A percentile compares a stretch with the other conserved stretches of the same genome.
phyloP scores from a whole-genome alignment of 768 basidiomycete species.

The Trametes maxima region DNA sequence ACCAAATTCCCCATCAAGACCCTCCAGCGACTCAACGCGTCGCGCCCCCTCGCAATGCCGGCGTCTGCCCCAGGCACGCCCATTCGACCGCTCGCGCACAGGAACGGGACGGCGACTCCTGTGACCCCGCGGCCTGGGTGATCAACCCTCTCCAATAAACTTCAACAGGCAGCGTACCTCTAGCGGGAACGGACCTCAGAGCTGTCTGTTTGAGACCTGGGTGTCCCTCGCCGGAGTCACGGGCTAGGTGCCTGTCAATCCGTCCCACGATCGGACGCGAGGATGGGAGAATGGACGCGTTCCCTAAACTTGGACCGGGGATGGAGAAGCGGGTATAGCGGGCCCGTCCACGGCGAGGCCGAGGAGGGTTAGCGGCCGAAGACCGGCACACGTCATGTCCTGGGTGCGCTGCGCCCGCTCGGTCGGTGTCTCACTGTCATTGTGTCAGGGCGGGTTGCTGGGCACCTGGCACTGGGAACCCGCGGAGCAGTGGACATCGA shows the following conservation, averaged over 20 bases:
- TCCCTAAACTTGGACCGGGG: neutral
- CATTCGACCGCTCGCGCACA: conserved; percentile 4
- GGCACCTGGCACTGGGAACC: conserved; percentile 7
- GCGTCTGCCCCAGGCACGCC: conserved; percentile 13
- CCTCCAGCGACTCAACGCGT: conserved; percentile 76
- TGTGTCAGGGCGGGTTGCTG: conserved; percentile 9
- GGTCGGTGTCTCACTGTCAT: too few relatives aligned
- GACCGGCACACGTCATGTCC: neutral
- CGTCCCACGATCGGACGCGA: conserved; percentile 4
- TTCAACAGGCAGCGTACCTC: neutral
- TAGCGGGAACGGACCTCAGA: neutral
- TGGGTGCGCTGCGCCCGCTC: too few relatives aligned
- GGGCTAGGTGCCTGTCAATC: neutral
- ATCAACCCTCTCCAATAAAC: neutral
- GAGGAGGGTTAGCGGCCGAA: neutral
- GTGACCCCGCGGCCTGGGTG: conserved; percentile 16
- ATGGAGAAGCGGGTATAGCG: neutral
- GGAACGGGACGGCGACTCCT: conserved; percentile 16
- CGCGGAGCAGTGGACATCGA: neutral
- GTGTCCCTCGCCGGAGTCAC: neutral
- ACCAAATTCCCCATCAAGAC: conserved; percentile 96
- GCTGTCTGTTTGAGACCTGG: neutral
- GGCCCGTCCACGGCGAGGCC: neutral
- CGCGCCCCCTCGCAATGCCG: conserved; percentile 32
- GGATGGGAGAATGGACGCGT: neutral